phyloP scores from a whole-genome alignment of 2,329 filamentous ascomycete genomes.

The Pseudogymnoascus sp. region DNA sequence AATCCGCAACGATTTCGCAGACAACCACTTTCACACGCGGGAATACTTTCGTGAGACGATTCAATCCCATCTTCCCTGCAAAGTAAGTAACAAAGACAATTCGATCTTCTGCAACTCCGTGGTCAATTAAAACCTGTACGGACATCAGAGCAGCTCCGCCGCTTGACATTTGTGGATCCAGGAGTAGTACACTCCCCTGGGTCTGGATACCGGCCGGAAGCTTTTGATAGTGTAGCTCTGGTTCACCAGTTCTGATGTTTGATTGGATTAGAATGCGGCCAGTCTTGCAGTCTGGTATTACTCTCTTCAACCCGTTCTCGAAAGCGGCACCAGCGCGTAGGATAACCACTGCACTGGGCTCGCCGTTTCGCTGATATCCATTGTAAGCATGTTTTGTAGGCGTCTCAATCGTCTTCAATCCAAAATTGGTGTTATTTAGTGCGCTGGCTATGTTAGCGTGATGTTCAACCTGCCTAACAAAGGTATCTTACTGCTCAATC shows the following conservation, averaged over 20 bases:
- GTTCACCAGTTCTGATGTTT: conserved; percentile 74
- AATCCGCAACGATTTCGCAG: conserved; percentile 70
- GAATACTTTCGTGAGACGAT: conserved; percentile 80
- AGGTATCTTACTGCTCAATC: conserved; percentile 57
- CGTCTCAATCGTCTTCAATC: conserved; percentile 56
- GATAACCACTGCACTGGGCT: conserved; percentile 78
- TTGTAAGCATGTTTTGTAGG: conserved; percentile 61
- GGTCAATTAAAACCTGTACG: conserved; percentile 88
- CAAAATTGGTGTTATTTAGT: conserved; percentile 68
- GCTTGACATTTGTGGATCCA: conserved; percentile 92
- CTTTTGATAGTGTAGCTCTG: conserved; percentile 83
- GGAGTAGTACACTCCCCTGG: conserved; percentile 73
- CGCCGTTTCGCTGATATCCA: conserved; percentile 63
- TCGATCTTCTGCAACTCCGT: conserved; percentile 73
- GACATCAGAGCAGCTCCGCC: conserved; percentile 86
- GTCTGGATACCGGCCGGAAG: conserved; percentile 64
- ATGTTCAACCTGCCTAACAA: not conserved
- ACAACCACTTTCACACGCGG: conserved; percentile 81
- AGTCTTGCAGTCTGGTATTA: conserved; percentile 85
- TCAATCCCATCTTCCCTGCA: conserved; percentile 74
- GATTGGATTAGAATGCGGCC: conserved; percentile 89
- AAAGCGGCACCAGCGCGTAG: conserved; percentile 83
- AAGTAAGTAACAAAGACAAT: conserved; percentile 93
- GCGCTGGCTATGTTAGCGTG: conserved; percentile 43
- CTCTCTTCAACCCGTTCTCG: conserved; percentile 78